Base-by-base conservation (phyloP, 2,329 filamentous ascomycete genomes). In the Calonectria pteridis region DNA sequence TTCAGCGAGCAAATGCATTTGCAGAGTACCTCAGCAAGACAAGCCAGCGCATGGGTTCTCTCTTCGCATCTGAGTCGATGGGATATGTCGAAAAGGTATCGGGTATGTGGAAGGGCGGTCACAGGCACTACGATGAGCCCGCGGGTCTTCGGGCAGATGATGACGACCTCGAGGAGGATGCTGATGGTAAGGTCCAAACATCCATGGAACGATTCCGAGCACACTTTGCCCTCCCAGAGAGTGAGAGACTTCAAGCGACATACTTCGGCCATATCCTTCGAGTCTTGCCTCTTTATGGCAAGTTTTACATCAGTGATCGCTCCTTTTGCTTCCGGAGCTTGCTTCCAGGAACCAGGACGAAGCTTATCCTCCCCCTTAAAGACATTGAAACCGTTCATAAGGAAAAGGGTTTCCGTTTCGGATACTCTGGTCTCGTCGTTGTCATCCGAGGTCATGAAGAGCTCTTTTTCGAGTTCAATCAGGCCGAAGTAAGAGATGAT, bases 11-110 rank as follows among this genome's bases (percentile, higher is more conserved):
- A 0, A 94, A 94, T 13, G 93, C 93, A 2, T 90, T 98, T 81
- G 95, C 95, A 11, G 94, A 93, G 59, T 98, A 95, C 81, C 87
- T 98, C 66, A 94, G 94, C 81, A 93, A 90, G 70, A 92, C 94
- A 28, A 93, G 95, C 28, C 94, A 94, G 77, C 92, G 92, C 40
- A 94, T 98, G 92, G 95, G 94, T 73, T 94, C 89, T 33, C 86
- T 98, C 11, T 86, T 98, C 58, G 94, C 96, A 9, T 95, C 93
- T 0, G 96, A 98, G 83, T 97, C 96, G 0, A 98, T 98, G 93
- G 95, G 95, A 2, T 98, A 98, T 82, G 93, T 98, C 37, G 96
- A 97, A 81, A 98, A 98, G 84, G 96, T 98, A 0, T 98, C 96
- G 0, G 96, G 95, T 46, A 98, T 98, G 94, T 97, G 97, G 92